Conservation (phyloP, 2,329 filamentous ascomycete genomes). For the Cladosporium sp. region DNA sequence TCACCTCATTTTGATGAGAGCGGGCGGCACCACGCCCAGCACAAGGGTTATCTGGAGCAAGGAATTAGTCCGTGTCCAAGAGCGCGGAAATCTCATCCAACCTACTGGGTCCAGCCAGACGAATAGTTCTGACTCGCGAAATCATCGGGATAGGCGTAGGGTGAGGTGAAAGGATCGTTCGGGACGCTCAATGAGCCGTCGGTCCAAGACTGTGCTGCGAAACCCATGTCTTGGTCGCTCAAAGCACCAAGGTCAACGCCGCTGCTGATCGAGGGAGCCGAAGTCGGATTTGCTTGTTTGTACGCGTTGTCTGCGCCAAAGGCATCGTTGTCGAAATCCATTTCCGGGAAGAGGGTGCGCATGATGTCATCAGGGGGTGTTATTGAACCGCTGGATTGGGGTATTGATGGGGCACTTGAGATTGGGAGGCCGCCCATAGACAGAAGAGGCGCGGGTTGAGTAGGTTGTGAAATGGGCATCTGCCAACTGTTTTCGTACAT, state of each 20-base stretch:
- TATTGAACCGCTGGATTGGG: conserved; percentile 26
- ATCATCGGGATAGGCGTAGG: conserved; percentile 35
- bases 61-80: background rate
- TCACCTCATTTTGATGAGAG: conserved; percentile 4
- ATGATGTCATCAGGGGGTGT: conserved; percentile 36
- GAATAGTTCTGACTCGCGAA: conserved; percentile 32
- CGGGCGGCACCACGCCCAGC: conserved; percentile 21
- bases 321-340: conserved; percentile 31
- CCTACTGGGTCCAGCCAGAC: conserved; percentile 34
- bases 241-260: conserved; percentile 26
- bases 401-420: conserved; percentile 17
- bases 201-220: conserved; percentile 37
- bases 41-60: conserved; percentile 10
- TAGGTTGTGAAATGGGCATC: conserved; percentile 26
- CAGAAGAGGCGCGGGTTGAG: conserved; percentile 29
- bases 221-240: conserved; percentile 27
- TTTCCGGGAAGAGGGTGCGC: conserved; percentile 37
- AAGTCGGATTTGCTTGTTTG: conserved; percentile 8
- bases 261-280: conserved; percentile 18
- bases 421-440: conserved; percentile 29
- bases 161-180: conserved; percentile 33
- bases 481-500: conserved; percentile 28
- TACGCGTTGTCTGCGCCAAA: conserved; percentile 24
- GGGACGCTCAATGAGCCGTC: conserved; percentile 38
- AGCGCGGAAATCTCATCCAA: background rate